Evolutionary conservation across 2,329 filamentous ascomycete genomes (phyloP).

Genomic region (Pyrenochaeta sp.): DNA sequence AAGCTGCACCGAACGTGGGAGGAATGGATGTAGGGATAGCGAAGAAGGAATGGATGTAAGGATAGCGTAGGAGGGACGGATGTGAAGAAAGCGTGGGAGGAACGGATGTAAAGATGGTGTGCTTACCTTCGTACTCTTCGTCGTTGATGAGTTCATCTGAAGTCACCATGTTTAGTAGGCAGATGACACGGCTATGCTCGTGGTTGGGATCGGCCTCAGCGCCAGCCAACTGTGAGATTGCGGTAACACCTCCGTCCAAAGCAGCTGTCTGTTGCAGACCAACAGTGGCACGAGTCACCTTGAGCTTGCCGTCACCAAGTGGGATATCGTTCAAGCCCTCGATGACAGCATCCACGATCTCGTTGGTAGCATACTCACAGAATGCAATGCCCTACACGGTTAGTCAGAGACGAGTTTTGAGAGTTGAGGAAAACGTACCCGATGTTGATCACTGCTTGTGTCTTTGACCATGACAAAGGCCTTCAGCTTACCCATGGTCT

Average conservation of each 20-base stretch:
- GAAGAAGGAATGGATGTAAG: neutral
- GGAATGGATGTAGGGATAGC: neutral
- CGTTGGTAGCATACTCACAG: conserved; percentile 87
- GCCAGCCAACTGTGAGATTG: conserved; percentile 96
- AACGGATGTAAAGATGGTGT: neutral
- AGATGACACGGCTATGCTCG: conserved; percentile 83
- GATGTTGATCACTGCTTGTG: conserved; percentile 80
- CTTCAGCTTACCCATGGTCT: conserved; percentile 91
- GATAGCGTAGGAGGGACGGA: neutral
- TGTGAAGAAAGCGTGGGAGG: too few species aligned
- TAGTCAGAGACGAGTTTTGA: conserved; percentile 17
- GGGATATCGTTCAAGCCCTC: conserved; percentile 94
- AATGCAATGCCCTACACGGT: conserved; percentile 83
- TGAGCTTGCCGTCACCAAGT: conserved; percentile 84
- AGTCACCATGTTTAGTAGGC: conserved; percentile 98
- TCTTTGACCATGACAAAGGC: conserved; percentile 92
- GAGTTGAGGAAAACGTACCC: conserved; percentile 64
- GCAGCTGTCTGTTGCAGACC: conserved; percentile 92
- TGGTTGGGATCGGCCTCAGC: conserved; percentile 76
- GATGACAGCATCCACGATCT: conserved; percentile 82
- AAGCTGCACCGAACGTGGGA: neutral
- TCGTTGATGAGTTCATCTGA: conserved; percentile 91
- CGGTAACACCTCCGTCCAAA: conserved; percentile 94
- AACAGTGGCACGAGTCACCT: conserved; percentile 87
- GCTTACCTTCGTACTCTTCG: conserved; percentile 91